A percentile compares a stretch with the other conserved stretches of the same genome.
These are phyloP conservation scores for Vitis rotundifolia DNA, from an alignment of 164 flowering plant species.

Conservation along the genomic window DNA sequence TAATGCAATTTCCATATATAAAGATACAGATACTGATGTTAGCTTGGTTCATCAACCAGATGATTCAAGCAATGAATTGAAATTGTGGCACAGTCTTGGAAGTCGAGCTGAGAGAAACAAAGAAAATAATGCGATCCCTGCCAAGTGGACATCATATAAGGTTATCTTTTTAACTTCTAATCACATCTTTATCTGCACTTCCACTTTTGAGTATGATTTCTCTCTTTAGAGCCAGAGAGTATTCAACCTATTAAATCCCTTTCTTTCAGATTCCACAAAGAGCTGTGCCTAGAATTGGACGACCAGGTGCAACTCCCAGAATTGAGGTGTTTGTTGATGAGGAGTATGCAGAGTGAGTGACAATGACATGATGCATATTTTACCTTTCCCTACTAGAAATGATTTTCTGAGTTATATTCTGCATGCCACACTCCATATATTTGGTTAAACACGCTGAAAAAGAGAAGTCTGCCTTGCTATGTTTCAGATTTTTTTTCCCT, in stretches of 20 bases:
- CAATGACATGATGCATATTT: background rate
- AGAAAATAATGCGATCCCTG: slow-evolving; percentile 71
- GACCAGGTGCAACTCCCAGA: slow-evolving; percentile 34
- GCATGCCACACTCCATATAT: background rate
- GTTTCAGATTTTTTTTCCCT: too few species aligned
- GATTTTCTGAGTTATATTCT: too few species aligned
- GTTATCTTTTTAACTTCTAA: slow-evolving; percentile 22
- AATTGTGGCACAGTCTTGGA: slow-evolving; percentile 67
- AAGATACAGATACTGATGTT: slow-evolving; percentile 38
- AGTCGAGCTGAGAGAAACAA: slow-evolving; percentile 77
- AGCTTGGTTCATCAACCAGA: slow-evolving; percentile 32
- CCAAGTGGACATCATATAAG: slow-evolving; percentile 86
- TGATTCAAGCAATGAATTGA: slow-evolving; percentile 32
- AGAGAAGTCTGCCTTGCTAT: too few species aligned
- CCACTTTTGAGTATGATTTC: too few species aligned
- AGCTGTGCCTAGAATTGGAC: slow-evolving; percentile 39
- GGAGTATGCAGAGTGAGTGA: slow-evolving; percentile 70
- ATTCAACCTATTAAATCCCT: background rate
- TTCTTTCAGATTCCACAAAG: slow-evolving; percentile 62
- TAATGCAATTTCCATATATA: slow-evolving; percentile 49
- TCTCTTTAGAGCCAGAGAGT: too few species aligned
- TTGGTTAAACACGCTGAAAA: too few species aligned
- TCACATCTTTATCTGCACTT: background rate
- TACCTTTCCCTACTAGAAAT: background rate
- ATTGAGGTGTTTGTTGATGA: slow-evolving; percentile 91